A percentile compares a stretch with the other conserved stretches of the same genome.
Evolutionary conservation across 306 rosid species (phyloP).

Genomic region (Dryas drummondii): DNA sequence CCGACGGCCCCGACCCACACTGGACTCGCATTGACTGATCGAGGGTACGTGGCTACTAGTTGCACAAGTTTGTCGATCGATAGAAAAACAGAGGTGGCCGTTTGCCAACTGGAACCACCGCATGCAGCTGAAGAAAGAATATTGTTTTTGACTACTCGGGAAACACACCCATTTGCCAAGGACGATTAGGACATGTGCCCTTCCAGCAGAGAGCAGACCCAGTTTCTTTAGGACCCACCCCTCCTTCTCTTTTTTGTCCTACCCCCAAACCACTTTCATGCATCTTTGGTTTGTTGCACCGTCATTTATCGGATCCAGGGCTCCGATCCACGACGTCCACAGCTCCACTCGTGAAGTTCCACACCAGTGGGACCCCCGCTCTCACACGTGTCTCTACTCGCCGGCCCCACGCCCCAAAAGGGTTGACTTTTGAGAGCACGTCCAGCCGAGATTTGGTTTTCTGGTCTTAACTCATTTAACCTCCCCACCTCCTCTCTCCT

Average conservation of each 20-base stretch:
- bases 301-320: conserved; percentile 7
- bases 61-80: too few relatives aligned
- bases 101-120: background rate
- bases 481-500: conserved; percentile 13
- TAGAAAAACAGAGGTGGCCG: background rate
- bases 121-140: background rate
- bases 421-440: conserved; percentile 42
- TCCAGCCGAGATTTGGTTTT: conserved; percentile 23
- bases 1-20: too few relatives aligned
- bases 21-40: too few relatives aligned
- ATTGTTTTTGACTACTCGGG: background rate
- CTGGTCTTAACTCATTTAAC: conserved; percentile 16
- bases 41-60: too few relatives aligned
- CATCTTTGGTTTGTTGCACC: background rate
- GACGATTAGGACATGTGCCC: background rate
- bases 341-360: conserved; percentile 26
- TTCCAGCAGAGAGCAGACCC: background rate
- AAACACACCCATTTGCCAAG: background rate
- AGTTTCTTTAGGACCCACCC: background rate
- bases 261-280: background rate
- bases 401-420: background rate
- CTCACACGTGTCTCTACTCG: conserved; percentile 8
- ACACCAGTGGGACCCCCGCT: conserved; percentile 11
- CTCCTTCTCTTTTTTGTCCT: background rate
- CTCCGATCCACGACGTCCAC: background rate